phyloP scores from a whole-genome alignment of 495 filamentous ascomycete species.

The Neurospora sp. region DNA sequence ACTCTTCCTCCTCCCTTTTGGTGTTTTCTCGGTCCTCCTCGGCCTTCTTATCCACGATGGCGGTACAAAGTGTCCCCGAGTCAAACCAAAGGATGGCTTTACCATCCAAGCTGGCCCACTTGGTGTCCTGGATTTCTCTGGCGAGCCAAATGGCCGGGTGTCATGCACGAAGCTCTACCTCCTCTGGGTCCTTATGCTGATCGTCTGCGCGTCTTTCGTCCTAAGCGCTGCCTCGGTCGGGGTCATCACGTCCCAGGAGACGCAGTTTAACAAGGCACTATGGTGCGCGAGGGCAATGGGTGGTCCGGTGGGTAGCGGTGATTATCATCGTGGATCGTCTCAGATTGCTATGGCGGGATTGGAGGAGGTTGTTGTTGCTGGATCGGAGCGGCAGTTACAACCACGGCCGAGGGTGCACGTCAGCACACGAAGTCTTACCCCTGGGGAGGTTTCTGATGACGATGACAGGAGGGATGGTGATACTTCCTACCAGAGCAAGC shows the following conservation, averaged over 20 bases:
- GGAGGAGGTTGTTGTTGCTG: neutral
- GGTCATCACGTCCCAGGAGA: neutral
- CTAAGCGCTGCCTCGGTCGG: neutral
- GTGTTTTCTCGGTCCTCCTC: slow-evolving; percentile 59
- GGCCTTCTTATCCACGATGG: slow-evolving; percentile 64
- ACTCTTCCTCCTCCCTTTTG: slow-evolving; percentile 57
- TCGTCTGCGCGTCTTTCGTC: neutral
- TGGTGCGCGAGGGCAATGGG: neutral
- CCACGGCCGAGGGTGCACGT: neutral
- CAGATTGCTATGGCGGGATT: neutral
- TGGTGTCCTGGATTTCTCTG: neutral
- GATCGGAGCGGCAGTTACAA: neutral
- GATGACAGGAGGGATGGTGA: neutral
- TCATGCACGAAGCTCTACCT: neutral
- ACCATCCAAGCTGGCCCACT: neutral
- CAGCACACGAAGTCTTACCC: neutral
- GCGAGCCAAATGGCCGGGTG: neutral
- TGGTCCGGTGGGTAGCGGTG: neutral
- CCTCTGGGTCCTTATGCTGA: neutral
- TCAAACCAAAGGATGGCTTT: neutral
- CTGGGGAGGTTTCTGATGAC: neutral
- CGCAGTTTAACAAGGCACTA: neutral
- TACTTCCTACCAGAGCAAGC: neutral
- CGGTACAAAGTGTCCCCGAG: neutral
- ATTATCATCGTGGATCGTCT: neutral